Evolutionary conservation across 2,329 filamentous ascomycete genomes (phyloP), one percentile per base, ranked within the genome.

Genomic region (Lachnellula cervina): DNA sequence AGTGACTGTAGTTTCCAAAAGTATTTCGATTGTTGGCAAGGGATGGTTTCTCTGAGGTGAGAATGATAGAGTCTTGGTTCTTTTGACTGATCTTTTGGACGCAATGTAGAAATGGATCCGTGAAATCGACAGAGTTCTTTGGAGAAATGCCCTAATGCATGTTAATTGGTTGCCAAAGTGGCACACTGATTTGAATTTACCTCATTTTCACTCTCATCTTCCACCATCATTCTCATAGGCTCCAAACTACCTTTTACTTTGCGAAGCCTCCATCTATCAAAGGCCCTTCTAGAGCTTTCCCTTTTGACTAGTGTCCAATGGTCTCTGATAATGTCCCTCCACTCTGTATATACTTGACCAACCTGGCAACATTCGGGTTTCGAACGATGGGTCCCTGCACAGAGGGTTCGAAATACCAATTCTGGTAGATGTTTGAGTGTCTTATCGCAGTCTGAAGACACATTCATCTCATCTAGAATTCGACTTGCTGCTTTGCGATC

Each of bases 341-440:
- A 57, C 13, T 57, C 50, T 19, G 55, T 49, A 21, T 47, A 52
- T n/a, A 44, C 34, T 6, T 38, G 34, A n/a, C 34, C 32, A 23
- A 38, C 17, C 14, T 44, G 46, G 40, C 38, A 50, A 40, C 38
- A 28, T 35, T 42, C n/a, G n/a, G 28, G 49, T 16, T 49, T 52
- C 38, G 50, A 35, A 38, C 9, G 16, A 43, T 49, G 42, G 11
- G 47, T n/a, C 3, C 44, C 3, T 44, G 35, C 23, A 46, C 54
- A 56, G 13, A 51, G 25, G 14, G 38, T 23, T 38, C 37, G 49
- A 25, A 32, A 49, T 21, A 50, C 37, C 23, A 56, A 32, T 44
- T 52, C 42, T 28, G 47, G 49, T 17, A 56, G 50, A 49, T 23
- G 8, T n/a, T 52, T 38, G 19, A 46, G 52, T 34, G 52, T 50